Conservation (phyloP, 2,329 filamentous ascomycete species). For the Talaromyces islandicus region DNA sequence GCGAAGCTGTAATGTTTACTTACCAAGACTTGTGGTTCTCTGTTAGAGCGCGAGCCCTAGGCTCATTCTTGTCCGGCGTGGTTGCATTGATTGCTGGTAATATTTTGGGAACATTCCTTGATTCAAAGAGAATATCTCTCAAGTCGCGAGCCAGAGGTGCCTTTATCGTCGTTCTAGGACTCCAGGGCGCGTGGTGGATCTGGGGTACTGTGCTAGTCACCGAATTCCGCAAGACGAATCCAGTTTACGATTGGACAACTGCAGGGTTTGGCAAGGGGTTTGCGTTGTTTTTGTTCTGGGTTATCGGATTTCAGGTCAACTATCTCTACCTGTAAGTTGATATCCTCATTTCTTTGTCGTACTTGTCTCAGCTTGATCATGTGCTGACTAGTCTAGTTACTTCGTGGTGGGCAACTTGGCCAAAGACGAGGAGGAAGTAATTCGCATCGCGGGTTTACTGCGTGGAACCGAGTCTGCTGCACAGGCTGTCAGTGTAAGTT, state of each 20-base stretch:
- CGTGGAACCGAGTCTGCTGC: slow-evolving; percentile 66
- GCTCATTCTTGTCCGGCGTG: slow-evolving; percentile 64
- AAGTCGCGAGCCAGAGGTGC: slow-evolving; percentile 49
- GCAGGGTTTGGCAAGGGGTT: slow-evolving; percentile 62
- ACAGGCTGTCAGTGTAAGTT: slow-evolving; percentile 59
- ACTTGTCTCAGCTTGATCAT: not conserved
- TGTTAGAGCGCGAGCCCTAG: slow-evolving; percentile 62
- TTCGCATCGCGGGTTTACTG: slow-evolving; percentile 62
- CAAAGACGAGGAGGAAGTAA: slow-evolving; percentile 55
- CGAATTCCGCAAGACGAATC: slow-evolving; percentile 50
- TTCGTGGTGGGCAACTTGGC: slow-evolving; percentile 66
- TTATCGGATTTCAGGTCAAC: slow-evolving; percentile 64
- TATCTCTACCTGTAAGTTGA: slow-evolving; percentile 60
- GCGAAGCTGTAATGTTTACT: slow-evolving; percentile 67
- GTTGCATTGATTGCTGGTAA: slow-evolving; percentile 62
- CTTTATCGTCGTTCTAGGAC: slow-evolving; percentile 44
- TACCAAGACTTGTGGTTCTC: slow-evolving; percentile 64
- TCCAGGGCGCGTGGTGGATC: slow-evolving; percentile 66
- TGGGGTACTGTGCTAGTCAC: slow-evolving; percentile 64
- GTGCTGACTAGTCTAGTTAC: slow-evolving; percentile 44
- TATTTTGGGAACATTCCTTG: slow-evolving; percentile 59
- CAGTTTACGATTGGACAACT: slow-evolving; percentile 61
- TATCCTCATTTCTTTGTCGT: not conserved
- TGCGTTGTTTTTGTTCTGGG: slow-evolving; percentile 61
- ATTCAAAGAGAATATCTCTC: slow-evolving; percentile 51